These are phyloP conservation scores for Ceratobasidium sp. DNA, from an alignment of 1,284 basidiomycete genomes.

Conservation along the genomic window DNA sequence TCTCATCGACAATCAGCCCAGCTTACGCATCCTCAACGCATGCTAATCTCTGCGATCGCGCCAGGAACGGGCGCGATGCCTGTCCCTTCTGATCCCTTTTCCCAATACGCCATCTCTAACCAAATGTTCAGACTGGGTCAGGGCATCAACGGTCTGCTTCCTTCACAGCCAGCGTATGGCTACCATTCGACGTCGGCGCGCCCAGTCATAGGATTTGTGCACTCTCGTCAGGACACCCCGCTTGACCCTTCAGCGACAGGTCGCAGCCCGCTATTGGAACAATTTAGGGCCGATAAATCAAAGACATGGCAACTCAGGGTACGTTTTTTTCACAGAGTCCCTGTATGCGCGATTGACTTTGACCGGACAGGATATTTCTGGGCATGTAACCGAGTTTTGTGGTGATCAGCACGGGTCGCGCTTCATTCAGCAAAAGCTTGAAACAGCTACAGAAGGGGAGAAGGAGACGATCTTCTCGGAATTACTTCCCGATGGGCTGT, in stretches of 20 bases:
- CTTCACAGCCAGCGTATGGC: constrained; percentile 30
- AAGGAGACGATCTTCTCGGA: constrained; percentile 88
- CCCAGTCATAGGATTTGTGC: constrained; percentile 23
- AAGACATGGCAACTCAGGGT: constrained; percentile 84
- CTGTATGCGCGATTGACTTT: constrained; percentile 36
- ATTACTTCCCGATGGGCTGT: constrained; percentile 77
- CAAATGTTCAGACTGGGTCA: constrained; percentile 35
- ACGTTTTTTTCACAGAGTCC: constrained; percentile 39
- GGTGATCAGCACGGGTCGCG: constrained; percentile 93
- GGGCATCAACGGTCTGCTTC: constrained; percentile 18
- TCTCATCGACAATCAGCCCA: constrained; percentile 57
- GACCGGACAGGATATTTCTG: constrained; percentile 76
- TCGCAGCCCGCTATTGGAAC: constrained; percentile 65
- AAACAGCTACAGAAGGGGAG: constrained; percentile 77
- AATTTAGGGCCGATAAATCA: constrained; percentile 82
- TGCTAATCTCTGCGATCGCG: constrained; percentile 53
- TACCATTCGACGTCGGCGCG: constrained; percentile 25
- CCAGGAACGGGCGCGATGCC: constrained; percentile 50
- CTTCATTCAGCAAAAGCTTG: constrained; percentile 87
- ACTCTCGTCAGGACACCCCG: constrained; percentile 19
- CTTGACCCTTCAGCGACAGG: constrained; percentile 38
- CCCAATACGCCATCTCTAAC: constrained; percentile 31
- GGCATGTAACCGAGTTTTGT: constrained; percentile 90
- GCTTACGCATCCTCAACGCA: constrained; percentile 52
- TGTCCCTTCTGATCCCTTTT: constrained; percentile 34